Conservation (phyloP, 768 basidiomycete species). For the Leccinum sublutescens region DNA sequence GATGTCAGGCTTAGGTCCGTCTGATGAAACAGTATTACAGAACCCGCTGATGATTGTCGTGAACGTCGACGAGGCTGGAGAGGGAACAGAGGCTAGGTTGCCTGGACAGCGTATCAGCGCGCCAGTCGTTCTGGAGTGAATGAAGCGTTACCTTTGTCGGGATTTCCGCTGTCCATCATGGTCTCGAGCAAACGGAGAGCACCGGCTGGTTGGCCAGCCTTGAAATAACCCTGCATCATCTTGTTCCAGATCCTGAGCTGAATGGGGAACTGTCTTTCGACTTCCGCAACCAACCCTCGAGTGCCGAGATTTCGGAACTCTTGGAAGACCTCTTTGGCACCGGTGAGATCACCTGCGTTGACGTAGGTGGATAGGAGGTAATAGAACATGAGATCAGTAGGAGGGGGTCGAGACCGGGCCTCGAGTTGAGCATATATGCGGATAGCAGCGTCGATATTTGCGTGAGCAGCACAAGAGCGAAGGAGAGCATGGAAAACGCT, state of each 20-base stretch:
- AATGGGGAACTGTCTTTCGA: constrained; percentile 25
- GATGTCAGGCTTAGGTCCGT: constrained; percentile 42
- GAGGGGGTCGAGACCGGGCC: constrained; percentile 31
- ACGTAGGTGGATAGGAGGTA: constrained; percentile 60
- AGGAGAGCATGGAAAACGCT: constrained; percentile 55
- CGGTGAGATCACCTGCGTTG: constrained; percentile 46
- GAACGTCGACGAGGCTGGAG: constrained; percentile 62
- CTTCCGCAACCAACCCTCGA: constrained; percentile 28
- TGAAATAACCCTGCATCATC: constrained; percentile 77
- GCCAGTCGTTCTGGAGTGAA: neutral
- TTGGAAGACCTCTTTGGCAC: constrained; percentile 59
- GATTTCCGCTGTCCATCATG: constrained; percentile 55
- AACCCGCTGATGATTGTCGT: constrained; percentile 65
- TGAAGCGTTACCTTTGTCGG: constrained; percentile 14
- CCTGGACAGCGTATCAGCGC: constrained; percentile 8
- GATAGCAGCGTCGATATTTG: constrained; percentile 58
- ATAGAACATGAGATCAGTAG: constrained; percentile 41
- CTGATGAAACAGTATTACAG: constrained; percentile 39
- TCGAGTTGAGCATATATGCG: constrained; percentile 66
- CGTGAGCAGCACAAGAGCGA: constrained; percentile 56
- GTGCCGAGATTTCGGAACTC: constrained; percentile 50
- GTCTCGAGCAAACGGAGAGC: constrained; percentile 65
- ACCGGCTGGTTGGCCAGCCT: constrained; percentile 54
- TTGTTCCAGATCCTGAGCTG: constrained; percentile 63
- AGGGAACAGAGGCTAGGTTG: constrained; percentile 44